Base-by-base conservation (phyloP, 495 filamentous ascomycete species). In the Aspergillus sparsus region DNA sequence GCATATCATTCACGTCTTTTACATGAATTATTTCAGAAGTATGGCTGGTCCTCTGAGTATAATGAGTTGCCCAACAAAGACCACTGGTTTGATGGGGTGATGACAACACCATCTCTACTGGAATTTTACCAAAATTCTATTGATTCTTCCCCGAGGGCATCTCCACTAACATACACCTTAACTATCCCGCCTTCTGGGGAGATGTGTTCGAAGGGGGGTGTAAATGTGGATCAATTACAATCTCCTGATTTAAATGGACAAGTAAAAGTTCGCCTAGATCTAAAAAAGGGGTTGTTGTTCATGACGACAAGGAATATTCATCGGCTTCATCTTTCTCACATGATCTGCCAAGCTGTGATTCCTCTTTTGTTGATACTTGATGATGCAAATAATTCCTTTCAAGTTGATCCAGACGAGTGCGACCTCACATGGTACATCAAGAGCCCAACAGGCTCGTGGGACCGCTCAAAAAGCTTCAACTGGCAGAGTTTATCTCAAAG, bases 21-120 rank as follows among this genome's bases (percentile, higher is more conserved):
- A 66, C 67, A 72, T 36, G 74, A 77, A 55, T 69, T 83, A 27
- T 58, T 83, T 3, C 70, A 68, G 21, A 70, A 82, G 60, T 68
- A 65, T 45, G 68, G 68, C 10, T 74, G 69, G 59, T 61, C 68
- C 7, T 77, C 75, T n/a, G 61, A 68, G 21, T 86, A 85, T 65
- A 57, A 69, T 50, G 84, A 87, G 64, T 57, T 87, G 36, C 67
- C 75, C 6, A 77, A 71, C 10, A 68, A 72, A 54, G 72, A 70
- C 5, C 84, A 87, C 66, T 86, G 79, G 77, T 87, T 77, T 65
- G 78, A 81, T 56, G 78, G 76, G 16, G 67, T 79, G n/a, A 74
- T 80, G 77, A 74, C 72, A 51, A 77, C 75, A 7, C 18, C 42
- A 18, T 60, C 66, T 31, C 64, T 84, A 10, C 58, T 63, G n/a